A percentile compares a stretch with the other conserved stretches of the same genome.
These are phyloP conservation scores for Blastocladiella emersonii DNA, from an alignment of 371 early-diverging fungal species.

Conservation along the genomic window DNA sequence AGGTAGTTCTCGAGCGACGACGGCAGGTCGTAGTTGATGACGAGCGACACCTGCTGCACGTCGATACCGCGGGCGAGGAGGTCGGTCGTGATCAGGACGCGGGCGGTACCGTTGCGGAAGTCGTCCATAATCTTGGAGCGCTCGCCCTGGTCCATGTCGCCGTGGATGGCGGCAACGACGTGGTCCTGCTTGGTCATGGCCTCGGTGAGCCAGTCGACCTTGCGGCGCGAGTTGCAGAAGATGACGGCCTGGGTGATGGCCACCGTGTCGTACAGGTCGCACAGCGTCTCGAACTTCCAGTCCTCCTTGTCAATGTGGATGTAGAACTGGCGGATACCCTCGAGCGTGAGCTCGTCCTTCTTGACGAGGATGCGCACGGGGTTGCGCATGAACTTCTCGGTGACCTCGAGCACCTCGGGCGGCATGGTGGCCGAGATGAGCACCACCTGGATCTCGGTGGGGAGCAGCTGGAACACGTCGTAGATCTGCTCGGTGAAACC, in stretches of 20 bases:
- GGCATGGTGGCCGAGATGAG: conserved; percentile 97
- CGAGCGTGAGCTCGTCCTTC: conserved; percentile 99
- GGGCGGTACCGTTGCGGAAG: conserved; percentile 71
- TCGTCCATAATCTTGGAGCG: conserved; percentile 83
- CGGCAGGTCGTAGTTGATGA: conserved; percentile 96
- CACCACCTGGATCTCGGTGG: conserved; percentile 93
- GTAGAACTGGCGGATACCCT: conserved; percentile 99
- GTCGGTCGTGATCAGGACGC: conserved; percentile 90
- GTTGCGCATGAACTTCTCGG: conserved; percentile 92
- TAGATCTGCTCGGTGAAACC: conserved; percentile 99
- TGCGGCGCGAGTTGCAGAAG: conserved; percentile 96
- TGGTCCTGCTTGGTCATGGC: conserved; percentile 85
- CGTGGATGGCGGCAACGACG: conserved; percentile 97
- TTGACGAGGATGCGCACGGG: conserved; percentile 98
- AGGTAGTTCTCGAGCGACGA: conserved; percentile 83
- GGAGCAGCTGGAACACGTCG: conserved; percentile 88
- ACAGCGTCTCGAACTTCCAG: conserved; percentile 91
- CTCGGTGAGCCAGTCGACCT: conserved; percentile 96
- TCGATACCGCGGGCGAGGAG: conserved; percentile 96
- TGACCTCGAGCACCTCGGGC: conserved; percentile 92
- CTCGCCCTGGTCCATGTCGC: conserved; percentile 91
- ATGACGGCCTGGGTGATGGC: conserved; percentile 98
- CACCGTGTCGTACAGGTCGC: conserved; percentile 91
- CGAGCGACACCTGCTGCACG: conserved; percentile 93
- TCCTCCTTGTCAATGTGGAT: conserved; percentile 93